These are phyloP conservation scores for Yarrowia keelungensis DNA, from an alignment of 805 yeast species.

Conservation along the genomic window DNA sequence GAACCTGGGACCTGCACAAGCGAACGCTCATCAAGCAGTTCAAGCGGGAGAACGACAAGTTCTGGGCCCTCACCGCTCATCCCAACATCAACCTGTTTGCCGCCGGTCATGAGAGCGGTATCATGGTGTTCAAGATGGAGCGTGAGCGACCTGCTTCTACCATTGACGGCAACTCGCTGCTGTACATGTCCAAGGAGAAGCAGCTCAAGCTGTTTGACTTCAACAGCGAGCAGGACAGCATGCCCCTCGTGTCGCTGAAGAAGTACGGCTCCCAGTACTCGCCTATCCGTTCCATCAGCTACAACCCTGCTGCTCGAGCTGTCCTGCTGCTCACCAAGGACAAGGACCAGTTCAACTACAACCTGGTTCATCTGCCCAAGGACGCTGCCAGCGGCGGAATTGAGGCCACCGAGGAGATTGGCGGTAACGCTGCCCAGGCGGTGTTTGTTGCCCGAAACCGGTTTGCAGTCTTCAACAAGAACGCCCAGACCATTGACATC, in stretches of 20 bases:
- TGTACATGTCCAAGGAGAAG: slow-evolving; percentile 80
- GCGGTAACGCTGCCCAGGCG: slow-evolving; percentile 85
- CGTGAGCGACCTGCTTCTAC: slow-evolving; percentile 96
- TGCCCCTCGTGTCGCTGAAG: slow-evolving; percentile 84
- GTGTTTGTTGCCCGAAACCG: slow-evolving; percentile 93
- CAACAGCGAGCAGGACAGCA: slow-evolving; percentile 64
- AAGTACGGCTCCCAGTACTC: slow-evolving; percentile 87
- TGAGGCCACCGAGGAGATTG: slow-evolving; percentile 81
- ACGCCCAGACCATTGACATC: slow-evolving; percentile 72
- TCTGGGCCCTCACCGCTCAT: slow-evolving; percentile 91
- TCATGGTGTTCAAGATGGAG: slow-evolving; percentile 95
- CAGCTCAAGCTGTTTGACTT: slow-evolving; percentile 84
- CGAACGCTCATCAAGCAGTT: slow-evolving; percentile 93
- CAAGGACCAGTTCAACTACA: slow-evolving; percentile 66
- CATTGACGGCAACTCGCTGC: slow-evolving; percentile 72
- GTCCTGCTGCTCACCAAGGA: slow-evolving; percentile 77
- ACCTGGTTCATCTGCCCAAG: slow-evolving; percentile 78
- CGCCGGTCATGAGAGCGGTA: slow-evolving; percentile 96
- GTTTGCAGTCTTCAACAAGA: slow-evolving; percentile 78
- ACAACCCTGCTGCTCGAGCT: slow-evolving; percentile 91
- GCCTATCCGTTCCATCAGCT: slow-evolving; percentile 81
- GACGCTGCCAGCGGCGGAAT: slow-evolving; percentile 86
- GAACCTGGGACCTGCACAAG: slow-evolving; percentile 96
- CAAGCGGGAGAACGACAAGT: slow-evolving; percentile 90
- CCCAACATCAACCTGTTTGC: slow-evolving; percentile 93